Conservation (phyloP, 2,329 filamentous ascomycete genomes). For the Celoporthe dispersa region DNA sequence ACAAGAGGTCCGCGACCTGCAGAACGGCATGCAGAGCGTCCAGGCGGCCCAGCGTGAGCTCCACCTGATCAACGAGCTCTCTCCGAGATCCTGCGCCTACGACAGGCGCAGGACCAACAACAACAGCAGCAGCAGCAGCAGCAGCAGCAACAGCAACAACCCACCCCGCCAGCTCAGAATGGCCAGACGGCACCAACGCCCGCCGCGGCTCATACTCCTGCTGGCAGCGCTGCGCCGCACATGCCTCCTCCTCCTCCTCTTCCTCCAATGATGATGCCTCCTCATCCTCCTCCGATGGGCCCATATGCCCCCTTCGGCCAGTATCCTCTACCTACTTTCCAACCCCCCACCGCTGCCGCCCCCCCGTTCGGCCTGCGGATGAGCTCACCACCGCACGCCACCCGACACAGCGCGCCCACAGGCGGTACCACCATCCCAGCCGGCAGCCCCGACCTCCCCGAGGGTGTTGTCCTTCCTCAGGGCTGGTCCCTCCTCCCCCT, state of each 20-base stretch:
- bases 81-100: constrained; percentile 68
- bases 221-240: constrained; percentile 11
- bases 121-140: constrained; percentile 24
- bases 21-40: constrained; percentile 67
- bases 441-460: constrained; percentile 64
- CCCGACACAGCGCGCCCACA: constrained; percentile 51
- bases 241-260: constrained; percentile 24
- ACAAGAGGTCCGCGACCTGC: constrained; percentile 66
- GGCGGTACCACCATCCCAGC: constrained; percentile 59
- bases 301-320: constrained; percentile 5
- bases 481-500: constrained; percentile 70
- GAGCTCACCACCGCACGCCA: constrained; percentile 48
- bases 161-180: constrained; percentile 6
- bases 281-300: background rate
- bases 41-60: constrained; percentile 70
- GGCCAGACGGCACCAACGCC: constrained; percentile 21
- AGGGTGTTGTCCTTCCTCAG: constrained; percentile 65
- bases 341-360: constrained; percentile 17
- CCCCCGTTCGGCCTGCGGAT: constrained; percentile 39
- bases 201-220: constrained; percentile 10
- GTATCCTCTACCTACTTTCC: constrained; percentile 25
- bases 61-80: constrained; percentile 70
- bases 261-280: constrained; percentile 34
- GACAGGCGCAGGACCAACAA: constrained; percentile 50
- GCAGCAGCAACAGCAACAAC: constrained; percentile 31